These are phyloP conservation scores for Oxalis stricta DNA, from an alignment of 441 rosid genomes.

Conservation along the genomic window DNA sequence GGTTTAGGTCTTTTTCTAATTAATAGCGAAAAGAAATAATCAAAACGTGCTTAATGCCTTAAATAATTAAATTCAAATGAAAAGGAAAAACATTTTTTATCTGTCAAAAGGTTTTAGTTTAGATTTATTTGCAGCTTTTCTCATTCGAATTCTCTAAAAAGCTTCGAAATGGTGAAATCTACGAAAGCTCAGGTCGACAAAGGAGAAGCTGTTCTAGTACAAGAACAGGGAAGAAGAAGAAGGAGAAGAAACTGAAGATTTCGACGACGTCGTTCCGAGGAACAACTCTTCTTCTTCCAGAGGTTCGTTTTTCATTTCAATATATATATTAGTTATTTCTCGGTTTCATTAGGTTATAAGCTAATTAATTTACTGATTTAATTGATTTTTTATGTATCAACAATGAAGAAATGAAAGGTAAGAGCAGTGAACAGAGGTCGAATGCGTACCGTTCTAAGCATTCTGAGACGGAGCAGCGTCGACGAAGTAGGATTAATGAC, in stretches of 20 bases:
- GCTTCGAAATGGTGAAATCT: slow-evolving; percentile 34
- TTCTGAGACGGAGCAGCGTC: slow-evolving; percentile 59
- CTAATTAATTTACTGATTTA: not conserved
- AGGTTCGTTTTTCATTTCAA: slow-evolving; percentile 10
- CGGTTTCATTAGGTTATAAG: no score
- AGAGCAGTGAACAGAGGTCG: slow-evolving; percentile 19
- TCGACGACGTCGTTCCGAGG: slow-evolving; percentile 20
- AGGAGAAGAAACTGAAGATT: slow-evolving; percentile 35
- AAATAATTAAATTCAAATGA: no score
- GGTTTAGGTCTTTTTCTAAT: no score
- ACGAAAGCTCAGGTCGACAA: slow-evolving; percentile 19
- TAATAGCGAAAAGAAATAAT: no score
- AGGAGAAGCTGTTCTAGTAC: no score
- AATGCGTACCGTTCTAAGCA: slow-evolving; percentile 34
- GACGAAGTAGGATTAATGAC: slow-evolving; percentile 58
- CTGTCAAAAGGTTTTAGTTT: no score
- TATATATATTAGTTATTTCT: not conserved
- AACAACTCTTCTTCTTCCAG: slow-evolving; percentile 23
- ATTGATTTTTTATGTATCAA: not conserved
- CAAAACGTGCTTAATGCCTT: no score
- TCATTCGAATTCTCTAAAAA: no score
- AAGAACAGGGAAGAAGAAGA: slow-evolving; percentile 32
- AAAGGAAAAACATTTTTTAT: no score
- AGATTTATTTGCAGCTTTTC: no score
- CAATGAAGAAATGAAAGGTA: slow-evolving; percentile 26